phyloP scores from a whole-genome alignment of 768 basidiomycete species.

The Suillus occidentalis region DNA sequence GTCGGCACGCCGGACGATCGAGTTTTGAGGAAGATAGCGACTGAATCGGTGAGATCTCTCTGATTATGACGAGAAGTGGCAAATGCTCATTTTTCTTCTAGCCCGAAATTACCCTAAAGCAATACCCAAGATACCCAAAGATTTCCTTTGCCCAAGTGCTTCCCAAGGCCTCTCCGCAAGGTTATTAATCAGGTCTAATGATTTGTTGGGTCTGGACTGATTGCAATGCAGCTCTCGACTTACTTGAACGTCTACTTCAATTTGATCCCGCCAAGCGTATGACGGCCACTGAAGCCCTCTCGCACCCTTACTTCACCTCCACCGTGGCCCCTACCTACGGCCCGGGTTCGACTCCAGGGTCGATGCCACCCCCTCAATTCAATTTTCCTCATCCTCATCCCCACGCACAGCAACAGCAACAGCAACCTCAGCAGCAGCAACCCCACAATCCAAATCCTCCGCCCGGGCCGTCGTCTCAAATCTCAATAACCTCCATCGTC shows the following conservation, averaged over 20 bases:
- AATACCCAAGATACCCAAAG: conserved; percentile 85
- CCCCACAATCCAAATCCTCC: conserved; percentile 38
- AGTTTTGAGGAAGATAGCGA: conserved; percentile 82
- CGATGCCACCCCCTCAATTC: conserved; percentile 68
- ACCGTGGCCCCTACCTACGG: conserved; percentile 37
- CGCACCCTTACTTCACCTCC: conserved; percentile 87
- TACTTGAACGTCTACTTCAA: conserved; percentile 91
- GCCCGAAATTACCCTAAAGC: conserved; percentile 84
- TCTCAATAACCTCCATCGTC: not conserved
- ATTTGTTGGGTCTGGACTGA: conserved; percentile 9
- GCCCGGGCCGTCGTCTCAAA: conserved; percentile 20
- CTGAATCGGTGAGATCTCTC: conserved; percentile 70
- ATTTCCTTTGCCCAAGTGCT: conserved; percentile 79
- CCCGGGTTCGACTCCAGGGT: conserved; percentile 42
- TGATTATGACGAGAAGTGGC: conserved; percentile 5
- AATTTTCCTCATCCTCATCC: conserved; percentile 67
- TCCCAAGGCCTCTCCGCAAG: conserved; percentile 84
- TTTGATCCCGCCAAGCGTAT: conserved; percentile 94
- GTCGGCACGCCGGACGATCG: conserved; percentile 93
- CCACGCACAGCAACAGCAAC: conserved; percentile 49
- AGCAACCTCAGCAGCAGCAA: conserved; percentile 39
- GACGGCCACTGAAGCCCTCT: conserved; percentile 87
- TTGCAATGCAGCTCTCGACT: conserved; percentile 66
- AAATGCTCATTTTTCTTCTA: conserved; percentile 27
- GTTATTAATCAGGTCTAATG: conserved; percentile 35